Evolutionary conservation across 2,329 filamentous ascomycete species (phyloP).

Genomic region (Stagonosporopsis vannaccii): DNA sequence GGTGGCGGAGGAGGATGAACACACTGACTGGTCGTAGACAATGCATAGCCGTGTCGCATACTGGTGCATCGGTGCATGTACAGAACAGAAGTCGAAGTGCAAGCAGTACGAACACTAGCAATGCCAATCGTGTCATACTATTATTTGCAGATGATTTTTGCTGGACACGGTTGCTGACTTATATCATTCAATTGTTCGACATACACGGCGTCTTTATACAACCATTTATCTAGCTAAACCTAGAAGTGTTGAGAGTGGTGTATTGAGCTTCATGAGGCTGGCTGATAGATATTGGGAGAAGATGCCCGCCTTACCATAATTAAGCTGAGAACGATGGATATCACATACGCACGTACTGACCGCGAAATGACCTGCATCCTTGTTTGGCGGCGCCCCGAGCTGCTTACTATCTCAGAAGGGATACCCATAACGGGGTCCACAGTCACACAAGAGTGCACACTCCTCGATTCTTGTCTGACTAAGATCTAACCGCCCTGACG

Average conservation of each 20-base stretch:
- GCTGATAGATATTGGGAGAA: neutral
- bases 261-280: neutral
- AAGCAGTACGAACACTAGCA: neutral
- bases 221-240: too few species aligned
- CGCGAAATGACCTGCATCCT: too few species aligned
- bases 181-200: too few species aligned
- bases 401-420: neutral
- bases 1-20: neutral
- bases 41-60: neutral
- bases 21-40: neutral
- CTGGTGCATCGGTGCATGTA: neutral
- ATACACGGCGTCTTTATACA: too few species aligned
- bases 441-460: neutral
- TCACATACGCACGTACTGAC: neutral
- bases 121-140: neutral
- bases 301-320: neutral
- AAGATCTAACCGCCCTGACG: neutral
- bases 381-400: neutral
- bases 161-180: too few species aligned
- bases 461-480: neutral
- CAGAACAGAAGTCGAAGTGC: neutral
- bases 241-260: neutral
- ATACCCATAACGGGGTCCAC: neutral
- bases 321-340: neutral
- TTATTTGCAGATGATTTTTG: too few species aligned